phyloP scores from a whole-genome alignment of 2,329 filamentous ascomycete genomes.

The Nothophoma quercina region DNA sequence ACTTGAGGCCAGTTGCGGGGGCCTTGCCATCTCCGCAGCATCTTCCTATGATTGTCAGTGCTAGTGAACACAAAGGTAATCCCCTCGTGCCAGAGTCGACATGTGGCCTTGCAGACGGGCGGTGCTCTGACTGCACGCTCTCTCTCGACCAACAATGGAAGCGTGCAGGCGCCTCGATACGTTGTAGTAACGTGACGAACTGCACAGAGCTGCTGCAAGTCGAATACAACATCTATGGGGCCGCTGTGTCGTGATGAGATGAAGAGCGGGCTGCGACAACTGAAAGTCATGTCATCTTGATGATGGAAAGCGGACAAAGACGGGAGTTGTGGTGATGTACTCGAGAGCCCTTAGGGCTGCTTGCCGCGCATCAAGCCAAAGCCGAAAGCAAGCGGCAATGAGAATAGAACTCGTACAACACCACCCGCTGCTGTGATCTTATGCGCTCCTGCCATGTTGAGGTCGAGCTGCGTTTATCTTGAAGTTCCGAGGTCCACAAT shows the following conservation, averaged over 20 bases:
- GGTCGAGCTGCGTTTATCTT: not conserved
- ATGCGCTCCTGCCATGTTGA: conserved; percentile 22
- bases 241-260: conserved; percentile 7
- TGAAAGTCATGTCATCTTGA: not conserved
- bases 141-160: not conserved
- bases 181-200: not conserved
- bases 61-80: not conserved
- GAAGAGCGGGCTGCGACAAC: not conserved
- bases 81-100: not conserved
- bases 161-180: not conserved
- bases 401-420: conserved; percentile 2
- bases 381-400: conserved; percentile 5
- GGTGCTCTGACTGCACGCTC: not conserved
- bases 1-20: conserved; percentile 7
- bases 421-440: conserved; percentile 8
- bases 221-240: not conserved
- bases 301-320: not conserved
- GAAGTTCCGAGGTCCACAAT: conserved; percentile 13
- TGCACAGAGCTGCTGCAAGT: conserved; percentile 2
- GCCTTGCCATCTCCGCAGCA: conserved; percentile 10
- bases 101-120: conserved; percentile 1
- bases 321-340: not conserved
- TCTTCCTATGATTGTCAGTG: not conserved
- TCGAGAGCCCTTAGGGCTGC: not conserved
- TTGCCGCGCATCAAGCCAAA: conserved; percentile 6